Evolutionary conservation across 2,329 filamentous ascomycete genomes (phyloP).

Genomic region (Grosmannia clavigera): DNA sequence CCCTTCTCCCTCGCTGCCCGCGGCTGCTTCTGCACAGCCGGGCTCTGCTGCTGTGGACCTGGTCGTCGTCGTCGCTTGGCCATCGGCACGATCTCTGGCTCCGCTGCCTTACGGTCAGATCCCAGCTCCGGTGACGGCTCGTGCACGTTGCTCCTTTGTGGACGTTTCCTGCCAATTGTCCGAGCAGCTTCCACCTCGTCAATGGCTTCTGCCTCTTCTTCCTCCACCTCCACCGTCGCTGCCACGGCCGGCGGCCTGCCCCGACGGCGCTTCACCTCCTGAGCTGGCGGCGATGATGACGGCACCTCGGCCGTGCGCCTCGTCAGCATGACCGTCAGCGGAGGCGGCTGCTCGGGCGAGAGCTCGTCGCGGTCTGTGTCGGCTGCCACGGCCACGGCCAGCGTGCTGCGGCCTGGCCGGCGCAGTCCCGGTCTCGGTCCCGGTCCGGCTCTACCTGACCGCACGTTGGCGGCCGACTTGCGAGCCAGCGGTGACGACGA

Average conservation of each 20-base stretch:
- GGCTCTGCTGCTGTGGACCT: slow-evolving; percentile 22
- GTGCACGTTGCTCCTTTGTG: slow-evolving; percentile 21
- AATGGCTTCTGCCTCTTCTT: slow-evolving; percentile 31
- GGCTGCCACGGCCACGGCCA: neutral
- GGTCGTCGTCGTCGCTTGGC: slow-evolving; percentile 26
- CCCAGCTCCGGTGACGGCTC: slow-evolving; percentile 30
- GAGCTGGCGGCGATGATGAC: slow-evolving; percentile 1
- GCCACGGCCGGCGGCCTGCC: neutral
- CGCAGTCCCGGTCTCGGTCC: too few species aligned
- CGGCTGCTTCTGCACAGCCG: slow-evolving; percentile 29
- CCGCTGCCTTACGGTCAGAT: slow-evolving; percentile 20
- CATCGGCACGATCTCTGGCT: slow-evolving; percentile 18
- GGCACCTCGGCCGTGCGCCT: neutral
- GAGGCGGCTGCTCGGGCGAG: slow-evolving; percentile 8
- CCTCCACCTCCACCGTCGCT: slow-evolving; percentile 7
- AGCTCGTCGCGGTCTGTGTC: slow-evolving; percentile 10
- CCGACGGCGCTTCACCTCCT: neutral
- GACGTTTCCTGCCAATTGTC: slow-evolving; percentile 29
- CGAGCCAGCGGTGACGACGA: slow-evolving; percentile 12
- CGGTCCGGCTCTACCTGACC: neutral
- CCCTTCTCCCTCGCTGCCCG: neutral
- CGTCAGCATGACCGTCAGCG: neutral
- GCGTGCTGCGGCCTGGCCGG: neutral
- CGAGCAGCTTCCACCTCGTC: slow-evolving; percentile 29
- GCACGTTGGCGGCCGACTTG: slow-evolving; percentile 6